Evolutionary conservation across 1,284 basidiomycete species (phyloP).

Genomic region (Grifola frondosa): DNA sequence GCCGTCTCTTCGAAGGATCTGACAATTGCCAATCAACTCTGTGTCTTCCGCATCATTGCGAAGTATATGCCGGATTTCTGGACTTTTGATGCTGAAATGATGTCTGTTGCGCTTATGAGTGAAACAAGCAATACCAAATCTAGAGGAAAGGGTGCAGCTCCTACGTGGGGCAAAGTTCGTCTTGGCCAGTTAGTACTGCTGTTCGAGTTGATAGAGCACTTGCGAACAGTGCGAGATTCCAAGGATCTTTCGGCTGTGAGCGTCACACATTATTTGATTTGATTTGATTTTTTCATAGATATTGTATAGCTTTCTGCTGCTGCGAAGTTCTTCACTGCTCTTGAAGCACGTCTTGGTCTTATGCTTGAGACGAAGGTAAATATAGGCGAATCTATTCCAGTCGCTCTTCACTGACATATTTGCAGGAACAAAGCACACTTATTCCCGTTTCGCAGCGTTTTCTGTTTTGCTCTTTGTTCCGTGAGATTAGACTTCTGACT

Average conservation of each 20-base stretch:
- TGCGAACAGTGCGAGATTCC: slow-evolving; percentile 44
- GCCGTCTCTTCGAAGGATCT: slow-evolving; percentile 62
- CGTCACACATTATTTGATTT: not conserved
- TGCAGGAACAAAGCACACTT: slow-evolving; percentile 50
- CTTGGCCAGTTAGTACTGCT: slow-evolving; percentile 66
- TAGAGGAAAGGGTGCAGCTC: slow-evolving; percentile 27
- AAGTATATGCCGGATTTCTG: slow-evolving; percentile 63
- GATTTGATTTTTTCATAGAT: no score
- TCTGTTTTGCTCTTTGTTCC: slow-evolving; percentile 56
- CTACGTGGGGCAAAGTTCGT: slow-evolving; percentile 47
- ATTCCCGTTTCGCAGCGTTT: slow-evolving; percentile 57
- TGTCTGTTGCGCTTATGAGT: slow-evolving; percentile 67
- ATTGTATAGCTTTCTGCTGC: slow-evolving; percentile 35
- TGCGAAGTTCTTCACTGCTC: slow-evolving; percentile 48
- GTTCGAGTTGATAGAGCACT: slow-evolving; percentile 58
- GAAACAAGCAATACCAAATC: slow-evolving; percentile 35
- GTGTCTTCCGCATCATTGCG: slow-evolving; percentile 50
- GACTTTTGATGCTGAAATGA: slow-evolving; percentile 76
- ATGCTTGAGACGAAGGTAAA: slow-evolving; percentile 63
- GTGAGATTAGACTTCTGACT: slow-evolving; percentile 59
- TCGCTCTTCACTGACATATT: not conserved
- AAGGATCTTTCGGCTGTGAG: slow-evolving; percentile 42
- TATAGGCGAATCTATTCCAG: not conserved
- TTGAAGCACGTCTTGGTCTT: slow-evolving; percentile 60
- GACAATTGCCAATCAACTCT: slow-evolving; percentile 58